Evolutionary conservation across 495 filamentous ascomycete genomes (phyloP).

Genomic region (Lophiostoma macrostomum): DNA sequence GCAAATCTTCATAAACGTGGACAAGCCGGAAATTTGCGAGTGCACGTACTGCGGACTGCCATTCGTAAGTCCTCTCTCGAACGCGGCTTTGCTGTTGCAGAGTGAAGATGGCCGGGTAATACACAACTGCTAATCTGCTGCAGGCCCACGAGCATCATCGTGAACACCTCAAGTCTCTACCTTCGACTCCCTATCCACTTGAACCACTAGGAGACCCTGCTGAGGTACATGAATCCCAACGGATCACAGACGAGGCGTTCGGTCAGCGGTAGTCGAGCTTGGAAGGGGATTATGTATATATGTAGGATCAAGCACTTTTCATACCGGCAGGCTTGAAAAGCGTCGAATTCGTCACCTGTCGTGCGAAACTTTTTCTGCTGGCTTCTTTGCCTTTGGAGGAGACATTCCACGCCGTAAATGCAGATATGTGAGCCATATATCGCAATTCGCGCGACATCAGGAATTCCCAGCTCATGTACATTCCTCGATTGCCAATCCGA

Average conservation of each 20-base stretch:
- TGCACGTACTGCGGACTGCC: slow-evolving; percentile 96
- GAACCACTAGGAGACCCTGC: slow-evolving; percentile 40
- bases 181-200: slow-evolving; percentile 74
- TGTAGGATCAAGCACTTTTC: slow-evolving; percentile 8
- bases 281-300: slow-evolving; percentile 17
- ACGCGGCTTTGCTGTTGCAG: too few relatives aligned
- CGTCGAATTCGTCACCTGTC: background rate
- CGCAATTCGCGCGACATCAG: too few relatives aligned
- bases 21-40: slow-evolving; percentile 87
- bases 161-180: slow-evolving; percentile 73
- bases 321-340: background rate
- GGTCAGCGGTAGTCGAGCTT: slow-evolving; percentile 38
- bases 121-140: slow-evolving; percentile 14
- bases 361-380: background rate
- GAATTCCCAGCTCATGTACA: too few relatives aligned
- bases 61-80: slow-evolving; percentile 73
- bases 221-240: slow-evolving; percentile 38
- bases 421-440: too few relatives aligned
- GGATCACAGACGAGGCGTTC: slow-evolving; percentile 43
- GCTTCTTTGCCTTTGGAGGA: too few relatives aligned
- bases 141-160: slow-evolving; percentile 87
- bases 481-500: too few relatives aligned
- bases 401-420: too few relatives aligned
- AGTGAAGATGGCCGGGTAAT: background rate
- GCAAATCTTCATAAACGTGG: slow-evolving; percentile 92